These are phyloP conservation scores for Kwoniella sp. DNA, from an alignment of 768 basidiomycete genomes.

Conservation along the genomic window DNA sequence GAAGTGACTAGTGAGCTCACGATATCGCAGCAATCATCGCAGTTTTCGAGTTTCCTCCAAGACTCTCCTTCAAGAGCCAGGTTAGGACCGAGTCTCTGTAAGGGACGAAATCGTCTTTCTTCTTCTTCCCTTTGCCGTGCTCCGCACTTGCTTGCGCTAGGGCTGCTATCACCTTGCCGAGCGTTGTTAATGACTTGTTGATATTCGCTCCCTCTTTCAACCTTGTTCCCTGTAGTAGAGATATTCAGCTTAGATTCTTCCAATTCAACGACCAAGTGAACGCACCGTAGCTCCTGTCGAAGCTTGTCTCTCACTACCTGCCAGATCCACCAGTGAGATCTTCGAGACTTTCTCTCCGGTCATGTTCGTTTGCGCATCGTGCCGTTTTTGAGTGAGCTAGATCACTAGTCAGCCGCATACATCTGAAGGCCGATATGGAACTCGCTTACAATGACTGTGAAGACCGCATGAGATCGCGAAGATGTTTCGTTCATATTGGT, in stretches of 20 bases:
- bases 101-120: conserved; percentile 88
- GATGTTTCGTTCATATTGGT: conserved; percentile 99
- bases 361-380: conserved; percentile 79
- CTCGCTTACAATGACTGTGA: conserved; percentile 66
- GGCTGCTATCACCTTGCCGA: conserved; percentile 94
- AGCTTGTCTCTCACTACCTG: conserved; percentile 94
- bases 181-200: conserved; percentile 96
- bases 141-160: conserved; percentile 72
- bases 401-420: neutral
- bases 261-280: no score
- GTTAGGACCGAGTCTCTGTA: conserved; percentile 98
- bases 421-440: neutral
- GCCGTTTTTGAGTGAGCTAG: conserved; percentile 86
- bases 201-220: conserved; percentile 98
- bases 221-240: conserved; percentile 68
- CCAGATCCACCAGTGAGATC: conserved; percentile 94
- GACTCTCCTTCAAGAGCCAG: conserved; percentile 95
- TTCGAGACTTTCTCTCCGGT: conserved; percentile 99
- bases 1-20: conserved; percentile 17
- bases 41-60: conserved; percentile 75
- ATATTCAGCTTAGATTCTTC: conserved; percentile 15
- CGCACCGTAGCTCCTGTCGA: conserved; percentile 85
- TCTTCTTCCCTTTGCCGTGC: conserved; percentile 68
- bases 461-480: conserved; percentile 96
- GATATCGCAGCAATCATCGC: conserved; percentile 99